These are phyloP conservation scores for Conoideocrella luteorostrata DNA, from an alignment of 2,329 filamentous ascomycete species.

Conservation along the genomic window DNA sequence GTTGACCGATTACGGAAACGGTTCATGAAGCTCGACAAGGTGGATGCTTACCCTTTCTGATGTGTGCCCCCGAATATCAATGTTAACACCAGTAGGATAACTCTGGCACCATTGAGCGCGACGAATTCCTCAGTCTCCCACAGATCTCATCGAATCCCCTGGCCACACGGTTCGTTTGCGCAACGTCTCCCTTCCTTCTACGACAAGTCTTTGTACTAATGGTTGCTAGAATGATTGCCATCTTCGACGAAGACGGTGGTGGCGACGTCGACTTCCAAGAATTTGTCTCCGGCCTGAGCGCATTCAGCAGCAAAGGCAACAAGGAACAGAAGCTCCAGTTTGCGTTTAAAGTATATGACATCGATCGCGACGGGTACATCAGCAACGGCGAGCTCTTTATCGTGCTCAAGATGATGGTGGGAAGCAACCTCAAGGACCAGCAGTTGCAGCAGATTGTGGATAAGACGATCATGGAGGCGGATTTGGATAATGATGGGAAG, in stretches of 20 bases:
- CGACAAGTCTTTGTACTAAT: conserved; percentile 6
- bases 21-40: conserved; percentile 99
- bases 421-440: conserved; percentile 97
- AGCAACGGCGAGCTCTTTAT: conserved; percentile 99
- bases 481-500: conserved; percentile 91
- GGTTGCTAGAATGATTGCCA: conserved; percentile 82
- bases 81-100: conserved; percentile 62
- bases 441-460: conserved; percentile 99
- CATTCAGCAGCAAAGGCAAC: conserved; percentile 96
- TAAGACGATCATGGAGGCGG: conserved; percentile 99
- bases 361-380: conserved; percentile 96
- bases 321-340: conserved; percentile 98
- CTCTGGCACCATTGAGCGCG: conserved; percentile 95
- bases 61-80: conserved; percentile 2
- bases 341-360: conserved; percentile 99
- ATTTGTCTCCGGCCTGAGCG: conserved; percentile 90
- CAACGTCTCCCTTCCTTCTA: too few species aligned
- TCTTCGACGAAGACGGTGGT: conserved; percentile 97
- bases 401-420: conserved; percentile 99
- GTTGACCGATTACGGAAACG: conserved; percentile 92
- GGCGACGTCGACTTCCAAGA: conserved; percentile 98
- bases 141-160: conserved; percentile 98
- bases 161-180: conserved; percentile 67
- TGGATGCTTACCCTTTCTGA: conserved; percentile 31
- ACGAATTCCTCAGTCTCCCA: conserved; percentile 93